Percentiles rank a stretch among this genome's conserved stretches.
Evolutionary conservation across 208 protist species (phyloP).

Genomic region (Acanthamoeba triangularis): DNA sequence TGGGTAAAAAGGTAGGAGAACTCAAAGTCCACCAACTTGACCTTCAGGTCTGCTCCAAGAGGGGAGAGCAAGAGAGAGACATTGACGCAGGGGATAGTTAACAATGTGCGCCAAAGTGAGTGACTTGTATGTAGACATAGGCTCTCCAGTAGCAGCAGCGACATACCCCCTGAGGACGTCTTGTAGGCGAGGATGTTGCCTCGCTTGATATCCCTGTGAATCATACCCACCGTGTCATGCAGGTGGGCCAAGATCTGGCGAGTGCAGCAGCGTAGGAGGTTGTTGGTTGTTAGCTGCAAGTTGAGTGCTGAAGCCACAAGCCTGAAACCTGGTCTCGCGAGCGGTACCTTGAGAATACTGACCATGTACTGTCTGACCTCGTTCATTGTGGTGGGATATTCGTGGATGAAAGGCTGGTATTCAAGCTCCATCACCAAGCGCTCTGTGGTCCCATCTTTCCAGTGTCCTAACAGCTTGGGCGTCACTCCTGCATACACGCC

Average conservation of each 20-base stretch:
- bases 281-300: no score
- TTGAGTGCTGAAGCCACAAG: no score
- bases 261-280: no score
- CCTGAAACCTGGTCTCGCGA: neutral
- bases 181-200: neutral
- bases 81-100: neutral
- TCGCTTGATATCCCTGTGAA: no score
- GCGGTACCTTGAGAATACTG: neutral
- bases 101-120: no score
- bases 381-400: neutral
- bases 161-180: no score
- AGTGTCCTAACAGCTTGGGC: neutral
- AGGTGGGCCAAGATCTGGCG: neutral
- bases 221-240: no score
- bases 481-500: neutral
- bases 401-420: neutral
- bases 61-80: neutral
- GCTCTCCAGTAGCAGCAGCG: no score
- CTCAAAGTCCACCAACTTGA: conserved; percentile 47
- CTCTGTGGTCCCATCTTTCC: neutral
- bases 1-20: neutral
- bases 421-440: neutral
- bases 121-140: no score
- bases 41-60: neutral
- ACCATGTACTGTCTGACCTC: neutral